Percentiles rank a stretch among this genome's conserved stretches.
Evolutionary conservation across 306 rosid species (phyloP).

Genomic region (Hylodesmum podocarpum): DNA sequence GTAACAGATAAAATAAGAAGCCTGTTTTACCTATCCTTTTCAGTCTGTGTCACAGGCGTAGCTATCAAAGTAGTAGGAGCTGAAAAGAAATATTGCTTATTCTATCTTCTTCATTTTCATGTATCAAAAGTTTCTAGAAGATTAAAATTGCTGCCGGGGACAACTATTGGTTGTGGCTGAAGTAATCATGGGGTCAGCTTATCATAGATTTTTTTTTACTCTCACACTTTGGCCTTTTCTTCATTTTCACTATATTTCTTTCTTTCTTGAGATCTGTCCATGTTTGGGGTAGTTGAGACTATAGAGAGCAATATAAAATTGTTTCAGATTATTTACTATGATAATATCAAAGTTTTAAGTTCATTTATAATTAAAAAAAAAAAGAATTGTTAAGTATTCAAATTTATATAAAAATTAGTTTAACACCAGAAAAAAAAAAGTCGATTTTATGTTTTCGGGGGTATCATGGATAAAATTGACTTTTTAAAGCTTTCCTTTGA

Average conservation of each 20-base stretch:
- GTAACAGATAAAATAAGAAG: slow-evolving; percentile 5
- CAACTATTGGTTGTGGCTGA: slow-evolving; percentile 32
- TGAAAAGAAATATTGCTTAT: slow-evolving; percentile 41
- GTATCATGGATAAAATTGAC: neutral
- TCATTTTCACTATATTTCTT: neutral
- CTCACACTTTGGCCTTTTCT: neutral
- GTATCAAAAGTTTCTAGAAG: slow-evolving; percentile 66
- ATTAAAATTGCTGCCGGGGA: slow-evolving; percentile 28
- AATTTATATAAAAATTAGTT: neutral
- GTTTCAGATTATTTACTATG: neutral
- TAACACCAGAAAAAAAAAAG: neutral
- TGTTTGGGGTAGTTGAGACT: slow-evolving; percentile 29
- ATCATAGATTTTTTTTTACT: slow-evolving; percentile 8
- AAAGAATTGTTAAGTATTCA: neutral
- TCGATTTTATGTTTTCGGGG: neutral
- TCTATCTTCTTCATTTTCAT: slow-evolving; percentile 22
- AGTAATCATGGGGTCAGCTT: slow-evolving; percentile 58
- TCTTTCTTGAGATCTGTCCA: neutral
- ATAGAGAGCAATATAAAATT: neutral
- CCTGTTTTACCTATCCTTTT: slow-evolving; percentile 25
- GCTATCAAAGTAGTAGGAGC: slow-evolving; percentile 47
- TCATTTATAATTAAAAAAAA: neutral
- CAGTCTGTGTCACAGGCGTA: slow-evolving; percentile 45
- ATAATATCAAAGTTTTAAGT: neutral
- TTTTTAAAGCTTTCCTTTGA: neutral